Base-by-base conservation (phyloP, 1,284 basidiomycete species). In the Amylostereum chailletii region DNA sequence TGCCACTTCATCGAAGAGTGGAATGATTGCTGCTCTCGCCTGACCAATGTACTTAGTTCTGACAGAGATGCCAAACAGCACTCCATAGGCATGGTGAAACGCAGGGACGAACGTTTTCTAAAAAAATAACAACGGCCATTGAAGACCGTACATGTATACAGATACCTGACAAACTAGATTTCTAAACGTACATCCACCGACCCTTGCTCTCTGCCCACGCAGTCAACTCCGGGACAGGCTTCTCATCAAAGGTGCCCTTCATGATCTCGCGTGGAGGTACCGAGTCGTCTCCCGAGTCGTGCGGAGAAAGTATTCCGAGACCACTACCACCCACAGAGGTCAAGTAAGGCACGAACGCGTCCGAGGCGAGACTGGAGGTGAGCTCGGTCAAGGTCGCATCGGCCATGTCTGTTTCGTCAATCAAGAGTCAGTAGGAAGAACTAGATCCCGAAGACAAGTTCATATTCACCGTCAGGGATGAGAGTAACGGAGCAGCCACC, bases 401-500 rank as follows among this genome's bases (percentile, higher is more conserved):
- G 46, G 79, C 65, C 70, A 91, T 85, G 55, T 82, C 87, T 87
- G 62, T 40, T 53, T 39, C 49, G 46, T 53, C 32, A 42, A 47
- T 53, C n/a, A 48, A 33, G 37, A 7, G 9, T 6, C 32, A 2
- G n/a, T 19, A 31, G 5, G 7, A 36, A 30, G 41, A 30, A 34
- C 7, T 27, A 31, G 48, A 19, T 19, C 19, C 19, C 19, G 19
- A 19, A 19, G 19, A 19, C 19, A 19, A 36, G 36, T 37, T 7
- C 7, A 51, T n/a, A 67, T 75, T 50, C 53, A 83, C 92, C 79
- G 69, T 97, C 93, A 46, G 94, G 94, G 46, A 99, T 76, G 34
- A 99, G 79, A 4, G 94, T 98, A 31, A 99, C 93, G 2, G 95
- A 89, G 62, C 96, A 99, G 11, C 96, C 96, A 11, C 96, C 96